Evolutionary conservation across 2,329 filamentous ascomycete species (phyloP).

Genomic region (Madurella fahalii): DNA sequence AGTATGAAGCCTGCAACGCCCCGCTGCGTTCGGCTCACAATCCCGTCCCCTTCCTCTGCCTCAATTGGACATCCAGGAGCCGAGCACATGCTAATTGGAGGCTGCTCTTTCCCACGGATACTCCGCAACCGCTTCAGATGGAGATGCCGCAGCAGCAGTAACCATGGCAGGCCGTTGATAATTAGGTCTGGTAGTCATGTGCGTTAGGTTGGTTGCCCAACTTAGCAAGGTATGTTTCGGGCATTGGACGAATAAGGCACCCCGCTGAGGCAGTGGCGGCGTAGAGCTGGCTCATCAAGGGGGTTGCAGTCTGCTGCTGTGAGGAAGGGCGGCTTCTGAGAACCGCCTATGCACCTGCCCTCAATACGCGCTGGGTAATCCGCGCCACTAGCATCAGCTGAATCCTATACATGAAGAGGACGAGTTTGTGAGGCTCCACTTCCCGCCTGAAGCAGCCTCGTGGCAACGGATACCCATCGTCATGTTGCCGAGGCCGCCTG

Average conservation of each 20-base stretch:
- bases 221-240: neutral
- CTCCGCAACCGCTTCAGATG: neutral
- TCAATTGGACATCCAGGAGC: neutral
- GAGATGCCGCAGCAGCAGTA: neutral
- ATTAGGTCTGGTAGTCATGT: neutral
- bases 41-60: neutral
- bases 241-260: neutral
- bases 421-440: too few relatives aligned
- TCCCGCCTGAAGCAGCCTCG: too few relatives aligned
- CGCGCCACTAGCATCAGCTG: too few relatives aligned
- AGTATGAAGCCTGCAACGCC: neutral
- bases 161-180: neutral
- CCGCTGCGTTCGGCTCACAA: too few relatives aligned
- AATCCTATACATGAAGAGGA: too few relatives aligned
- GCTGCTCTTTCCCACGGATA: constrained; percentile 1
- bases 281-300: neutral
- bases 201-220: neutral
- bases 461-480: too few relatives aligned
- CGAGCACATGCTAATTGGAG: neutral
- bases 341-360: too few relatives aligned
- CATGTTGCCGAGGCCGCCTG: too few relatives aligned
- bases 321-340: too few relatives aligned
- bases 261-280: neutral
- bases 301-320: too few relatives aligned
- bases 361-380: too few relatives aligned